These are phyloP conservation scores for Eimeria necatrix DNA, from an alignment of 169 alveolate genomes.

Conservation along the genomic window DNA sequence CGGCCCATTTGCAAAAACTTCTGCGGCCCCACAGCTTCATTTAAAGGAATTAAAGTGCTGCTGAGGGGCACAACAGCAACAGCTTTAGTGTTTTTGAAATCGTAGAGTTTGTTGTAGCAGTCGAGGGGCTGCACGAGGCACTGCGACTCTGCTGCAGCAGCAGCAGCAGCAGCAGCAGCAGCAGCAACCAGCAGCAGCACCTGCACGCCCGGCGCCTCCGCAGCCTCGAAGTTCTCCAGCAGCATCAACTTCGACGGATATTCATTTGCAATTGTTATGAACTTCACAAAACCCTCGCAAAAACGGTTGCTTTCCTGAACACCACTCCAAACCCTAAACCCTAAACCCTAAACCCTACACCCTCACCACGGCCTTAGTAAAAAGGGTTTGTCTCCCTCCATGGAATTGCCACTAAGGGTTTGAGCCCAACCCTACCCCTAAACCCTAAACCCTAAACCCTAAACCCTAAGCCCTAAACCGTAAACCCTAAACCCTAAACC, in stretches of 20 bases:
- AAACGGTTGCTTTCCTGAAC: not conserved
- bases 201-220: slow-evolving; percentile 63
- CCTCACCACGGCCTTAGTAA: slow-evolving; percentile 34
- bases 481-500: too few species aligned
- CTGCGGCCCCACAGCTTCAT: not conserved
- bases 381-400: slow-evolving; percentile 28
- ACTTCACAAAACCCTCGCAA: slow-evolving; percentile 45
- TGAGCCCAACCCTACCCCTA: slow-evolving; percentile 79
- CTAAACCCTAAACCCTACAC: too few species aligned
- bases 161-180: slow-evolving; percentile 11
- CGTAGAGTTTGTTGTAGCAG: slow-evolving; percentile 45
- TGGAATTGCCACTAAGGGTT: slow-evolving; percentile 70
- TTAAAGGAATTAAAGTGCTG: slow-evolving; percentile 42
- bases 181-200: slow-evolving; percentile 18
- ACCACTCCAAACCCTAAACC: too few species aligned
- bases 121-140: not conserved
- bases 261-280: slow-evolving; percentile 35
- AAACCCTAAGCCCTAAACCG: slow-evolving; percentile 50
- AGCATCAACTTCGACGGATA: slow-evolving; percentile 72
- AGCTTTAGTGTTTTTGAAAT: slow-evolving; percentile 64
- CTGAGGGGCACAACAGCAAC: slow-evolving; percentile 61
- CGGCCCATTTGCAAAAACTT: slow-evolving; percentile 39
- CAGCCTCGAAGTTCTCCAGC: slow-evolving; percentile 57
- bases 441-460: slow-evolving; percentile 64
- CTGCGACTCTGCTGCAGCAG: not conserved